Percentiles rank a stretch among this genome's conserved stretches.
Evolutionary conservation across 1,139 yeast species (phyloP).

Genomic region (Wickerhamomyces sp.): DNA sequence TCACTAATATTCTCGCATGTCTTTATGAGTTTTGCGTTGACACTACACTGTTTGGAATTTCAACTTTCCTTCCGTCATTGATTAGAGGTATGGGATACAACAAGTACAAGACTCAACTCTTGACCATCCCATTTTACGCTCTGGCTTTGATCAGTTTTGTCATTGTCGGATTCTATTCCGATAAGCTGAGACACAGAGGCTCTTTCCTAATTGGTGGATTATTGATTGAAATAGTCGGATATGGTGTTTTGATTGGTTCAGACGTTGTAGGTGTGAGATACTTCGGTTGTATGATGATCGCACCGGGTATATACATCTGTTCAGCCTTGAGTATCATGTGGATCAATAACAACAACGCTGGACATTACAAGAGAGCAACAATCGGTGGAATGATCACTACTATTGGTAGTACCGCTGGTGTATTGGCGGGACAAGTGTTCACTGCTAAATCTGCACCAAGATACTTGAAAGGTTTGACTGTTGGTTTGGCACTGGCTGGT

Average conservation of each 20-base stretch:
- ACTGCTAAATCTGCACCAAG: constrained; percentile 28
- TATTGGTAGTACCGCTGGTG: constrained; percentile 42
- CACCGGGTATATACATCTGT: constrained; percentile 35
- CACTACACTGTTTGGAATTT: constrained; percentile 40
- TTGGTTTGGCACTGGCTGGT: constrained; percentile 17
- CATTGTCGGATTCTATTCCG: constrained; percentile 36
- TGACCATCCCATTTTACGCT: constrained; percentile 46
- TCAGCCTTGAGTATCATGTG: constrained; percentile 42
- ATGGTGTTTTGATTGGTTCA: constrained; percentile 31
- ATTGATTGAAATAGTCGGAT: constrained; percentile 35
- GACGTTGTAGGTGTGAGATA: constrained; percentile 35
- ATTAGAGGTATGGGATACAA: constrained; percentile 41
- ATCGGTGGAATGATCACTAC: constrained; percentile 40
- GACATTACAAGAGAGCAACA: constrained; percentile 41
- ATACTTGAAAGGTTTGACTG: constrained; percentile 28
- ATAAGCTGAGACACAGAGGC: constrained; percentile 30
- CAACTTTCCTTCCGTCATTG: constrained; percentile 44
- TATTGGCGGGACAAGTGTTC: constrained; percentile 40
- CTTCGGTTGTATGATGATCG: constrained; percentile 42
- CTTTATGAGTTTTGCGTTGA: constrained; percentile 44
- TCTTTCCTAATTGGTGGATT: constrained; percentile 32
- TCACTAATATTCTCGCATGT: constrained; percentile 35
- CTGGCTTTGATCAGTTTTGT: constrained; percentile 37
- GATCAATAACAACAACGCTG: constrained; percentile 40
- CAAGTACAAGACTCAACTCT: constrained; percentile 38